Percentiles rank a stretch among this genome's conserved stretches.
Evolutionary conservation across 345 rosid genomes (phyloP).

Genomic region (Eutrema japonicum): DNA sequence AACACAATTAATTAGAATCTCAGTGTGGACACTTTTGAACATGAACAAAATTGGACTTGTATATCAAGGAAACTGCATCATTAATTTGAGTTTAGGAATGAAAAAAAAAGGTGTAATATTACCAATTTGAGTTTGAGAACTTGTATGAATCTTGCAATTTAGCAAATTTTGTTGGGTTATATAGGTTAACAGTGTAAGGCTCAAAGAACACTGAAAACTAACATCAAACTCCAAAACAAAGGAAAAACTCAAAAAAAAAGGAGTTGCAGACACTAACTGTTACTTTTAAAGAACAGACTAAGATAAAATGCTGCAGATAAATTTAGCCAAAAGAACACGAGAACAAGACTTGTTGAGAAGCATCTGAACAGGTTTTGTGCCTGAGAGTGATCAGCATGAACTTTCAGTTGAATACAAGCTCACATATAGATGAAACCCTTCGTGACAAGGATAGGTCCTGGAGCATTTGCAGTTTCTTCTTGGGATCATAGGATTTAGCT

Average conservation of each 20-base stretch:
- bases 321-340: slow-evolving; percentile 10
- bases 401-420: slow-evolving; percentile 25
- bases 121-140: not conserved
- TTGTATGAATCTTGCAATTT: too few relatives aligned
- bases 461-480: slow-evolving; percentile 17
- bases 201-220: not conserved
- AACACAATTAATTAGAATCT: not conserved
- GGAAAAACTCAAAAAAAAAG: not conserved
- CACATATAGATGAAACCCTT: slow-evolving; percentile 25
- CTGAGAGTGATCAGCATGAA: slow-evolving; percentile 9
- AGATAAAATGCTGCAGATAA: not conserved
- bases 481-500: not conserved
- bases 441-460: slow-evolving; percentile 28
- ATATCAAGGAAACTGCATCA: too few relatives aligned
- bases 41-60: not conserved
- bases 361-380: slow-evolving; percentile 3
- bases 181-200: too few relatives aligned
- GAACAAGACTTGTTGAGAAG: slow-evolving; percentile 5
- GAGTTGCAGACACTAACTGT: not conserved
- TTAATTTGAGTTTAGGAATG: not conserved
- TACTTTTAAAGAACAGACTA: not conserved
- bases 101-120: not conserved
- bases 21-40: not conserved
- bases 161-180: too few relatives aligned
- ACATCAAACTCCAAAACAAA: not conserved